A percentile compares a stretch with the other conserved stretches of the same genome.
Conservation (phyloP, 345 rosid genomes). For the Clarkia xantiana region DNA sequence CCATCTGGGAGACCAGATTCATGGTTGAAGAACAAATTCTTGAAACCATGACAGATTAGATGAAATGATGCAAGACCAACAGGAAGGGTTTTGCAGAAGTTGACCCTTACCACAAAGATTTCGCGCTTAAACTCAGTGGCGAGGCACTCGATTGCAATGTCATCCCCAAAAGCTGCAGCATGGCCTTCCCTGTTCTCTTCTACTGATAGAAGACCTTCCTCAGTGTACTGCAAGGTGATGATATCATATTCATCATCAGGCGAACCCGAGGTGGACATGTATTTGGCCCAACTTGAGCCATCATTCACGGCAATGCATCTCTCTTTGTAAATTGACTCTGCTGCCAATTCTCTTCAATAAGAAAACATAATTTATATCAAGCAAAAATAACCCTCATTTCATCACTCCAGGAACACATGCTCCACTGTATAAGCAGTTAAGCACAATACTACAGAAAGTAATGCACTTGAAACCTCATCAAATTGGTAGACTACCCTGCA, state of each 20-base stretch:
- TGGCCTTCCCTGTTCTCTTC: slow-evolving; percentile 78
- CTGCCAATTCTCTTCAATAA: slow-evolving; percentile 69
- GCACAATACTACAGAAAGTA: too few relatives aligned
- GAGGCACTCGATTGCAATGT: slow-evolving; percentile 86
- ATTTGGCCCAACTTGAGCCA: slow-evolving; percentile 81
- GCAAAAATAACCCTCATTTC: background rate
- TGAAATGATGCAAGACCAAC: too few relatives aligned
- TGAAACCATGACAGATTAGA: too few relatives aligned
- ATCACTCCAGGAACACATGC: background rate
- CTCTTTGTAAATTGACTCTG: slow-evolving; percentile 88
- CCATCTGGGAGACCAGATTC: too few relatives aligned
- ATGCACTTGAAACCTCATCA: too few relatives aligned
- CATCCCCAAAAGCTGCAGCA: slow-evolving; percentile 98
- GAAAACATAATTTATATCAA: slow-evolving; percentile 4
- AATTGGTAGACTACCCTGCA: too few relatives aligned
- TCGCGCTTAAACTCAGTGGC: slow-evolving; percentile 94
- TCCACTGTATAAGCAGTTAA: too few relatives aligned
- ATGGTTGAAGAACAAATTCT: too few relatives aligned
- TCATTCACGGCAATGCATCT: slow-evolving; percentile 78
- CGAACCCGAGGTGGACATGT: slow-evolving; percentile 90
- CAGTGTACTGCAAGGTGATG: slow-evolving; percentile 80
- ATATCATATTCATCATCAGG: slow-evolving; percentile 79
- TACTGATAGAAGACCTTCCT: slow-evolving; percentile 81
- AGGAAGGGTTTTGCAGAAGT: too few relatives aligned
- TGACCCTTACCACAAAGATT: slow-evolving; percentile 58